These are phyloP conservation scores for Nothophoma quercina DNA, from an alignment of 2,329 filamentous ascomycete genomes.

Conservation along the genomic window DNA sequence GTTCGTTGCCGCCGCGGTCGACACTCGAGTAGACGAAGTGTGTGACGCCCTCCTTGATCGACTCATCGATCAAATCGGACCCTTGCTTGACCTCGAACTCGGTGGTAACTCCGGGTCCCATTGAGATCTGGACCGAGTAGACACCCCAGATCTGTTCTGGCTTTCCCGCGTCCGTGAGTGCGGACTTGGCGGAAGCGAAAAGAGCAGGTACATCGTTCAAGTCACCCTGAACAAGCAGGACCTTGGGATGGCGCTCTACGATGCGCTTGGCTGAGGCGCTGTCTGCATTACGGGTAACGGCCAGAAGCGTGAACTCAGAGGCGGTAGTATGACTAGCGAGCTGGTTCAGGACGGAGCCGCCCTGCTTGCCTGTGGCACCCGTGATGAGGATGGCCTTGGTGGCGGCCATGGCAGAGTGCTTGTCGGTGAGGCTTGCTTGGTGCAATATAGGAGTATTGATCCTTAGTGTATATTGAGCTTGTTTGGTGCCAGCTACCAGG, in stretches of 20 bases:
- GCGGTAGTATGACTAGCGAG: slow-evolving; percentile 47
- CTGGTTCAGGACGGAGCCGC: slow-evolving; percentile 54
- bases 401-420: slow-evolving; percentile 36
- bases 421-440: neutral
- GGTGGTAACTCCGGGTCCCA: slow-evolving; percentile 53
- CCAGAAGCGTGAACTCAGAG: slow-evolving; percentile 61
- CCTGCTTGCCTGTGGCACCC: slow-evolving; percentile 58
- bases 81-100: slow-evolving; percentile 63
- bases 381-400: slow-evolving; percentile 54
- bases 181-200: slow-evolving; percentile 56
- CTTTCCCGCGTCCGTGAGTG: slow-evolving; percentile 43
- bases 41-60: slow-evolving; percentile 62
- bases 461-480: slow-evolving; percentile 1
- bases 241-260: slow-evolving; percentile 52
- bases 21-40: slow-evolving; percentile 71
- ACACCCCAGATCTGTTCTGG: slow-evolving; percentile 63
- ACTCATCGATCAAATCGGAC: slow-evolving; percentile 65
- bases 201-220: slow-evolving; percentile 60
- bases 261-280: slow-evolving; percentile 61
- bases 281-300: slow-evolving; percentile 65
- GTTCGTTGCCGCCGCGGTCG: slow-evolving; percentile 66
- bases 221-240: slow-evolving; percentile 66
- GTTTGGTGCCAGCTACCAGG: neutral
- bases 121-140: slow-evolving; percentile 66
- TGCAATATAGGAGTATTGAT: neutral